Conservation (phyloP, 495 filamentous ascomycete genomes). For the Lindgomyces ingoldianus region DNA sequence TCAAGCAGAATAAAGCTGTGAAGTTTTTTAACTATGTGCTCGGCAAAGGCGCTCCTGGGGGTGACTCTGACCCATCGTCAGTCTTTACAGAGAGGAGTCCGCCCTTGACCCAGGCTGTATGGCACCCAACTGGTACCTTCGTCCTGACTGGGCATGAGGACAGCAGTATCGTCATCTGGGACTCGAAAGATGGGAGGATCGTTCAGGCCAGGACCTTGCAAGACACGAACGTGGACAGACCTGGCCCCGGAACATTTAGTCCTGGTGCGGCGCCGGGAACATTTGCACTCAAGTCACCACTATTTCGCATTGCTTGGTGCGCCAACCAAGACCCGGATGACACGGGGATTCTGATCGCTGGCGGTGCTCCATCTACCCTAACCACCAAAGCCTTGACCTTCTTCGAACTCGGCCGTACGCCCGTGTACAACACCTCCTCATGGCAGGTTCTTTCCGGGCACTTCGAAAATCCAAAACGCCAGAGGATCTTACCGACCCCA, state of each 20-base stretch:
- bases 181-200: slow-evolving; percentile 84
- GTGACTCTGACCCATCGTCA: slow-evolving; percentile 61
- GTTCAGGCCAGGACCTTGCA: slow-evolving; percentile 80
- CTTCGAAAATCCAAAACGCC: slow-evolving; percentile 68
- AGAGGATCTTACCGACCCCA: slow-evolving; percentile 72
- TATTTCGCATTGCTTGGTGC: slow-evolving; percentile 83
- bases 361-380: slow-evolving; percentile 66
- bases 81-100: slow-evolving; percentile 62
- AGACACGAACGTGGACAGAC: slow-evolving; percentile 67
- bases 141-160: slow-evolving; percentile 86
- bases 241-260: slow-evolving; percentile 51
- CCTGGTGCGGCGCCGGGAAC: slow-evolving; percentile 47
- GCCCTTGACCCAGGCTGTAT: slow-evolving; percentile 72
- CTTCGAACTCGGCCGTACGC: slow-evolving; percentile 83
- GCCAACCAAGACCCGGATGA: slow-evolving; percentile 89
- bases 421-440: slow-evolving; percentile 84
- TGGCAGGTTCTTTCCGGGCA: slow-evolving; percentile 79
- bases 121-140: slow-evolving; percentile 96
- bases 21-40: slow-evolving; percentile 83
- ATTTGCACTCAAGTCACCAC: slow-evolving; percentile 65
- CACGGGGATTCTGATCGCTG: slow-evolving; percentile 83
- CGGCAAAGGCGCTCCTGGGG: slow-evolving; percentile 82
- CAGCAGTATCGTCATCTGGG: slow-evolving; percentile 88
- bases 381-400: slow-evolving; percentile 77
- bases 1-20: slow-evolving; percentile 78